Evolutionary conservation across 129 eudicot genomes (phyloP), one percentile per base, ranked within the genome.

Genomic region (Silybum marianum): DNA sequence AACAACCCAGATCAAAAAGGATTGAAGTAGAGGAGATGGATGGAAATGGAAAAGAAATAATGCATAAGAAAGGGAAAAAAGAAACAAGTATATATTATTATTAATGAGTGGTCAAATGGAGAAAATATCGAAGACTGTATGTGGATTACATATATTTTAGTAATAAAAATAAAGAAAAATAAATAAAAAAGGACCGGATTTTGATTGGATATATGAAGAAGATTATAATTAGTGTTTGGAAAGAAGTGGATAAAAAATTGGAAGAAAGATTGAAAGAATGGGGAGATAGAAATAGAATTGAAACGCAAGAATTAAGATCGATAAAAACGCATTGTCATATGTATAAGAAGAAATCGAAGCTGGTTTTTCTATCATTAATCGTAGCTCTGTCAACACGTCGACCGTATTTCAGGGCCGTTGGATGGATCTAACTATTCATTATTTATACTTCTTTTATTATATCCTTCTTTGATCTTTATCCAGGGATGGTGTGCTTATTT

Each of bases 271-370:
- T 78, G 69, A 83, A 32, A 44, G 73, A 7, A 18, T 70, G 26
- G 28, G 82, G 82, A 83, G 66, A 60, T 18, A 58, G 39, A 83
- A 62, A n/a, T n/a, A n/a, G n/a, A n/a, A n/a, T 25, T 10, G 78
- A 38, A 80, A 60, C 2, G 78, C 74, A 74, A 81, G 79, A 69
- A 82, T 30, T 82, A 68, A 77, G 79, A 83, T 38, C 86, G 69
- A 26, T 34, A 77, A 83, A 71, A 21, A 71, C 60, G 86, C 78
- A 72, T 10, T 62, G 78, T 72, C 75, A 16, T 74, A 12, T 71
- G 71, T 38, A 70, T n/a, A n/a, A n/a, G n/a, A n/a, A 3, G 9
- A 54, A 69, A 76, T 34, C 8, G 30, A 44, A 44, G 14, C 16
- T 40, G 12, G n/a, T n/a, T 9, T 9, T 10, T 40, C 48, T 7